These are phyloP conservation scores for Xerophyta viscosa DNA, from an alignment of 106 monocot species.

Conservation along the genomic window DNA sequence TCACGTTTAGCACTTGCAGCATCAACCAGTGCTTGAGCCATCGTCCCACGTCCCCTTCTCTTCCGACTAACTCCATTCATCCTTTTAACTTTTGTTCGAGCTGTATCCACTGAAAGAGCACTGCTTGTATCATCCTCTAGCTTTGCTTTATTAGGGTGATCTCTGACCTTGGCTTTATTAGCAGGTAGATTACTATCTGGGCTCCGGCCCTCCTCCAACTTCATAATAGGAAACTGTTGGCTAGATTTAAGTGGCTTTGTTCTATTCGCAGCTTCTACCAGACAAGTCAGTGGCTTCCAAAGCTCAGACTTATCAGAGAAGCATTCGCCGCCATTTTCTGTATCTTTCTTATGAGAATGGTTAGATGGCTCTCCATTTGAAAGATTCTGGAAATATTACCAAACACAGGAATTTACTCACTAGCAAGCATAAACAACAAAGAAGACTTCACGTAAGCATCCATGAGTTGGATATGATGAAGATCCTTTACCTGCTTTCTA, in stretches of 20 bases:
- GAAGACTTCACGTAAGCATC: background rate
- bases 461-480: background rate
- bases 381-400: conserved; percentile 27
- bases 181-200: conserved; percentile 11
- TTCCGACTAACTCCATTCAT: conserved; percentile 17
- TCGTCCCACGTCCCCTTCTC: conserved; percentile 19
- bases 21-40: conserved; percentile 52
- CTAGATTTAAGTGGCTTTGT: conserved; percentile 47
- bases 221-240: conserved; percentile 27
- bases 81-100: conserved; percentile 23
- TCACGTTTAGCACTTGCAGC: conserved; percentile 30
- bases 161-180: conserved; percentile 15
- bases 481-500: conserved; percentile 49
- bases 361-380: conserved; percentile 44
- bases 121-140: conserved; percentile 24
- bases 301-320: conserved; percentile 47
- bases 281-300: conserved; percentile 81
- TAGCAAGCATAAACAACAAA: background rate
- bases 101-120: conserved; percentile 2
- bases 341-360: conserved; percentile 20
- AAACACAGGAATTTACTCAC: background rate
- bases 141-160: conserved; percentile 20
- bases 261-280: conserved; percentile 79
- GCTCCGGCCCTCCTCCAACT: conserved; percentile 32
- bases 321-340: conserved; percentile 25